Base-by-base conservation (phyloP, 768 basidiomycete species). In the Rhizopogon rudus region DNA sequence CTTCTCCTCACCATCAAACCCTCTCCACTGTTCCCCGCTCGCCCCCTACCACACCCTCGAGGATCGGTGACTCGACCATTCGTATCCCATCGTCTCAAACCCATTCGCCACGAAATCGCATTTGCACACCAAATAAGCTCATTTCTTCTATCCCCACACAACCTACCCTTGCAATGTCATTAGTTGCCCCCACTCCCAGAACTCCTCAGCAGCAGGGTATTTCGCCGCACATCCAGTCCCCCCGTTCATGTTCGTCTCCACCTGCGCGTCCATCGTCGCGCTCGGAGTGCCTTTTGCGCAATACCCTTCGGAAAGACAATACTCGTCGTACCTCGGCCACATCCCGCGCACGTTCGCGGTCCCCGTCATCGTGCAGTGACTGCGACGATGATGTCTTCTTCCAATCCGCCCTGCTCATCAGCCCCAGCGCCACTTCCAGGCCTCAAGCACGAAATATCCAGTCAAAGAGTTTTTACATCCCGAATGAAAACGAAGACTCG, bases 251-350 rank as follows among this genome's bases (percentile, higher is more conserved):
- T 48, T 61, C 66, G 20, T 62, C 65, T 45, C 63, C 65, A 7
- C 65, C 67, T 46, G 54, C 66, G 16, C 74, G 77, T 48, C 74
- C 81, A 0, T 70, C 80, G 0, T 79, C 78, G 37, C 74, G 81
- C 53, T 82, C 81, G 4, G 79, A 84, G 61, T 74, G 76, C 9
- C 76, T 85, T 44, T 73, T 85, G 48, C 73, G 83, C 50, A 77
- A 83, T 58, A 77, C 83, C 9, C 76, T 85, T 52, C 73, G 79
- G 45, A 83, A 75, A 60, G 79, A 71, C 67, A 73, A 60, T 63
- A 71, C 64, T 68, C 78, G 61, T 66, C 74, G 56, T 65, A 70
- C 59, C 44, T 56, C 50, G 57, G 60, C 40, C 62, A 66, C 55
- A 37, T 58, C 49, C 44, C 51, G 17, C 52, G 39, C 57, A 49